phyloP scores from a whole-genome alignment of 2,329 filamentous ascomycete genomes.

The Fusarium concolor region DNA sequence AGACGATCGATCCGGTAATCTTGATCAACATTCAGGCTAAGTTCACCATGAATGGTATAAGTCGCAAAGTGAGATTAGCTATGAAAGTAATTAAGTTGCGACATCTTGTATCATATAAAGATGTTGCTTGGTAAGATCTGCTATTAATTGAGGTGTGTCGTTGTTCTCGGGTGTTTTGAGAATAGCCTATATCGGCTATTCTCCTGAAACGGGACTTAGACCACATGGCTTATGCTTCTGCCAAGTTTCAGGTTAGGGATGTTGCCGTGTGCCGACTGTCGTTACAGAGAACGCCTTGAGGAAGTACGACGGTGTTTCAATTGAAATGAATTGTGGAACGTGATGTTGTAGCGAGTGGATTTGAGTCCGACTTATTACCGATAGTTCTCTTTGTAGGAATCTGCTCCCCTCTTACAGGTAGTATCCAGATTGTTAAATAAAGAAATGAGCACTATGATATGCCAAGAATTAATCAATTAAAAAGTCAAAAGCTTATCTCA shows the following conservation, averaged over 20 bases:
- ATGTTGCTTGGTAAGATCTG: background rate
- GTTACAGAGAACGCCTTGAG: background rate
- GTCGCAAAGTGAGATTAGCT: background rate
- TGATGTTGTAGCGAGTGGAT: background rate
- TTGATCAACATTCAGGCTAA: background rate
- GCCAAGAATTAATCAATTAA: background rate
- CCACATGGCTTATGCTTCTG: background rate
- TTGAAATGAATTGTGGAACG: slow-evolving; percentile 17
- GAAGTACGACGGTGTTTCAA: slow-evolving; percentile 2
- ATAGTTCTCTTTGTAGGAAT: background rate
- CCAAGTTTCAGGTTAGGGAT: slow-evolving; percentile 11
- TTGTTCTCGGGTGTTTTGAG: background rate
- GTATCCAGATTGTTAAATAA: too few relatives aligned
- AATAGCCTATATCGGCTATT: slow-evolving; percentile 13
- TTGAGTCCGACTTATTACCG: background rate
- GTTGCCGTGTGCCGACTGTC: background rate
- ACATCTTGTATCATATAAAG: background rate
- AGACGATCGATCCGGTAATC: background rate
- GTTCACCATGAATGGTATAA: background rate
- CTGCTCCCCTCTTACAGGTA: too few relatives aligned
- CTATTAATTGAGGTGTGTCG: background rate
- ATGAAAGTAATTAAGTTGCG: background rate
- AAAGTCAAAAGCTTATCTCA: background rate
- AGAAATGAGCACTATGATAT: too few relatives aligned
- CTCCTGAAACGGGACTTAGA: slow-evolving; percentile 14